Base-by-base conservation (phyloP, 2,329 filamentous ascomycete genomes). In the Hypocrella siamensis region DNA sequence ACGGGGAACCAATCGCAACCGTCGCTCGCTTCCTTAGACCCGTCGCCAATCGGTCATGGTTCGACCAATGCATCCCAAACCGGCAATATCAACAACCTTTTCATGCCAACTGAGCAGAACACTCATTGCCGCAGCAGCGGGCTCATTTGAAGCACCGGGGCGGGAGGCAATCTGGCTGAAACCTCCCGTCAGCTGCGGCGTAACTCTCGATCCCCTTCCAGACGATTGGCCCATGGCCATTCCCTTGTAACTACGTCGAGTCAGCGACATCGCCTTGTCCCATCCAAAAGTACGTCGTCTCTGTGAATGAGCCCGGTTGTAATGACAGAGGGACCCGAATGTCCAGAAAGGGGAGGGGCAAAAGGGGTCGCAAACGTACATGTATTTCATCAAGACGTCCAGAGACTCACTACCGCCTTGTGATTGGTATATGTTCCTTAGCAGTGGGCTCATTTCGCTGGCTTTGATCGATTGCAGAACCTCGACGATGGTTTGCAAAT, bases 101-200 rank as follows among this genome's bases (percentile, higher is more conserved):
- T 98, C 90, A 53, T 98, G 90, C 90, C 90, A 98, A 58, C 85
- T 94, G 43, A 98, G 63, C 51, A 98, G 56, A 31, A 98, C 90
- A 51, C 90, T 96, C 90, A 96, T 96, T 33, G 79, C 80, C 35
- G 85, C 78, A 22, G 83, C 81, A 39, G 83, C 77, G 29, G 82
- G 79, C 49, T 78, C 73, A 49, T 63, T 70, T 24, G 61, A 51
- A 7, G 47, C 60, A 17, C 61, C 64, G 6, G 70, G 65, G 33
- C 73, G 57, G 10, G 55, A 56, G 14, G 62, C 63, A 26, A 88
- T 70, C 58, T 94, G 88, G 47, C 80, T 86, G 61, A 94, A 94
- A 6, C 85, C 85, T 5, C 55, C 56, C 15, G 85, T 92, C 35
- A 71, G 66, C 57, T 93, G 82, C 26, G 85, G 83, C 17, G 81